Base-by-base conservation (phyloP, 2,329 filamentous ascomycete species). In the Fusarium setosum region DNA sequence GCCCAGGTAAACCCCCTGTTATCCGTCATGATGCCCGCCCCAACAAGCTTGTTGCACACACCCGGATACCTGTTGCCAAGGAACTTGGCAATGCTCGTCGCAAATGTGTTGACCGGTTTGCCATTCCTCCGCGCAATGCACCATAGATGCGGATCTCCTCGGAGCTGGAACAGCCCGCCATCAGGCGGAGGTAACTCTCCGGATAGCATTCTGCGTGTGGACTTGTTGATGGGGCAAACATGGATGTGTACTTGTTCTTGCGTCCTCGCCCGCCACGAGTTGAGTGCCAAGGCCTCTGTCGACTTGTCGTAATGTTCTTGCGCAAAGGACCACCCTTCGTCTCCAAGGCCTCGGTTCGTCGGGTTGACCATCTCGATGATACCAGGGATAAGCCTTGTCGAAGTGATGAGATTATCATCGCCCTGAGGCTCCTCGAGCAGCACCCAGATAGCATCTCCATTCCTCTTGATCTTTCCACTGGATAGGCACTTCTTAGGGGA, bases 191-290 rank as follows among this genome's bases (percentile, higher is more conserved):
- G 20, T 11, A 13, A 7, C 24, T 48, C 49, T 6, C 40, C 26
- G 17, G 47, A 45, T 13, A 67, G 44, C 5, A 48, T 34, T 3
- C 37, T 18, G 37, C 45, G n/a, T 9, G 52, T 59, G 4, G 31
- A 31, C 20, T 15, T 20, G 29, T 62, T 65, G 34, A 32, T 18
- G n/a, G 32, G 12, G 52, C 64, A 67, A 6, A 57, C 23, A 10
- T 67, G 61, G 21, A 67, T 67, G 40, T 67, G 64, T 3, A 67
- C 49, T 31, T 67, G 64, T 35, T 65, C 59, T 7, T 54, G 47
- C 0, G 42, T 59, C 13, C 64, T 37, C n/a, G 47, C 44, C 11
- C 61, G 51, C 24, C 44, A 65, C n/a, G 61, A 59, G 24, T 65
- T 63, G 4, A 67, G 29, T 5, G 51, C 53, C 34, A 67, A 37